These are phyloP conservation scores for Fennellomyces sp. DNA, from an alignment of 371 early-diverging fungal genomes.

Conservation along the genomic window DNA sequence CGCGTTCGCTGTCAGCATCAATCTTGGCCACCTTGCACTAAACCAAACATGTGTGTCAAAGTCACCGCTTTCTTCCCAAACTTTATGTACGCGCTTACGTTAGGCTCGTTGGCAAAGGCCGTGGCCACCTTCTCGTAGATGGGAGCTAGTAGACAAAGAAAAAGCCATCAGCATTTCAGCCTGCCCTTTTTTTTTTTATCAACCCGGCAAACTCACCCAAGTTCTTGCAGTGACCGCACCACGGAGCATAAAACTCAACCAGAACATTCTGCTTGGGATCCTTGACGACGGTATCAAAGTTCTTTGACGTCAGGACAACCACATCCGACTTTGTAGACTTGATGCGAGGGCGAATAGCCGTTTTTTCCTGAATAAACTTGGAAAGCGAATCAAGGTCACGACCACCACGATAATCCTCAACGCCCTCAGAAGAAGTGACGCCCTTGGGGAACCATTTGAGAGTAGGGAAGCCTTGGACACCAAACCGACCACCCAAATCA, in stretches of 20 bases:
- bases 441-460: constrained; percentile 94
- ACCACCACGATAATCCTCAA: constrained; percentile 82
- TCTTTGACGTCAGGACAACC: constrained; percentile 59
- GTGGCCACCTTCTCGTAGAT: constrained; percentile 64
- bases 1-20: constrained; percentile 76
- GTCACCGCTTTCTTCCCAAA: background rate
- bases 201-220: constrained; percentile 58
- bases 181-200: too few species aligned
- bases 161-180: too few species aligned
- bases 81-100: constrained; percentile 21
- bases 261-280: constrained; percentile 68
- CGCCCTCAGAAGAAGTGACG: constrained; percentile 51
- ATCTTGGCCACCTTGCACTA: constrained; percentile 87
- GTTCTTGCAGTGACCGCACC: constrained; percentile 88
- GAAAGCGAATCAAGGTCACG: constrained; percentile 81
- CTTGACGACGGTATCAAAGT: constrained; percentile 70
- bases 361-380: constrained; percentile 77
- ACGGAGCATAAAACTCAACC: constrained; percentile 87
- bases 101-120: constrained; percentile 51
- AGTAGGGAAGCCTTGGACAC: constrained; percentile 87
- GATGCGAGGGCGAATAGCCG: constrained; percentile 69
- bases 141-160: constrained; percentile 47
- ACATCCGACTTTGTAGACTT: constrained; percentile 67
- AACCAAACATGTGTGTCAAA: background rate
- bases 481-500: constrained; percentile 74